Evolutionary conservation across 257 asterid genomes (phyloP).

Genomic region (Eustoma russellianum): DNA sequence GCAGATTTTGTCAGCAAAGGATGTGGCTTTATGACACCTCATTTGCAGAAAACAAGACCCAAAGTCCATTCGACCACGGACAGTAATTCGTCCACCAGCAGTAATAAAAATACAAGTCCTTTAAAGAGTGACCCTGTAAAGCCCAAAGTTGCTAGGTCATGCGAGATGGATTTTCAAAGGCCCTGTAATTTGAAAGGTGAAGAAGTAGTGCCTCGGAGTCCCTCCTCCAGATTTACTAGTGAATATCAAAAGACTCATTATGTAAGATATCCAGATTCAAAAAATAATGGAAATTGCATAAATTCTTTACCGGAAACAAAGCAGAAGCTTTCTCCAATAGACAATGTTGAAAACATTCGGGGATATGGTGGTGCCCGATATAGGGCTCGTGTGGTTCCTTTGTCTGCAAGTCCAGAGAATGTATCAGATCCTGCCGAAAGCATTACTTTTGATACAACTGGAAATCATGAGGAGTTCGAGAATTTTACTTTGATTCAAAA

Average conservation of each 20-base stretch:
- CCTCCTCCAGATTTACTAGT: constrained; percentile 5
- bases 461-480: constrained; percentile 43
- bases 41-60: constrained; percentile 17
- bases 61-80: constrained; percentile 26
- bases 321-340: constrained; percentile 9
- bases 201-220: constrained; percentile 5
- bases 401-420: constrained; percentile 18
- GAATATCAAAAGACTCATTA: constrained; percentile 13
- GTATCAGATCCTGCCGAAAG: constrained; percentile 2
- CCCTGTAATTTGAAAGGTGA: constrained; percentile 11
- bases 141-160: constrained; percentile 22
- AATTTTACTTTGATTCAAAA: constrained; percentile 49
- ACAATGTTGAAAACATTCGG: constrained; percentile 7
- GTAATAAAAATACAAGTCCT: constrained; percentile 29
- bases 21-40: constrained; percentile 28
- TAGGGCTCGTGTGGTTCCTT: constrained; percentile 51
- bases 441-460: constrained; percentile 10
- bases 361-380: constrained; percentile 10
- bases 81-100: constrained; percentile 30
- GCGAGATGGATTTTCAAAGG: constrained; percentile 21
- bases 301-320: constrained; percentile 14
- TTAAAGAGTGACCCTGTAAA: constrained; percentile 21
- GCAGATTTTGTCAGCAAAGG: constrained; percentile 41
- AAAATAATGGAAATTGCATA: constrained; percentile 10
- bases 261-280: constrained; percentile 4